phyloP scores from a whole-genome alignment of 2,329 filamentous ascomycete genomes.

The Hymenoscyphus infarciens region DNA sequence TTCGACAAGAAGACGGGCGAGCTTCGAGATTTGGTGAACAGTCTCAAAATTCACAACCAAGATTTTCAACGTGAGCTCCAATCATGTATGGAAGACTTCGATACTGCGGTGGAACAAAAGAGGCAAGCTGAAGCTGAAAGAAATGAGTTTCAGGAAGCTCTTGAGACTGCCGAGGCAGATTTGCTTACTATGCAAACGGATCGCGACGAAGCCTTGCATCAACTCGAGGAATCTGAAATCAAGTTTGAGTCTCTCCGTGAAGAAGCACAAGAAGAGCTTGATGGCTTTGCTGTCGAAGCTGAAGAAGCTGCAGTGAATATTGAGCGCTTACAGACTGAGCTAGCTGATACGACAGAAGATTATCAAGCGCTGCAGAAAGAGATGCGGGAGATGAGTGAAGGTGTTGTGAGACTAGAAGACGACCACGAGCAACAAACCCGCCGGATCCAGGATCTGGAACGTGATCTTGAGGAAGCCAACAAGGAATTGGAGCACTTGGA shows the following conservation, averaged over 20 bases:
- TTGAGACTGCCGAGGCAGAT: slow-evolving; percentile 76
- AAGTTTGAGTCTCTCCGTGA: slow-evolving; percentile 59
- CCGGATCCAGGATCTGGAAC: slow-evolving; percentile 77
- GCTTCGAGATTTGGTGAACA: slow-evolving; percentile 80
- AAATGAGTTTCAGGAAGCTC: slow-evolving; percentile 71
- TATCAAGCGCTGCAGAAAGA: slow-evolving; percentile 89
- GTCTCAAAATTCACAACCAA: slow-evolving; percentile 84
- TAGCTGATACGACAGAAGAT: slow-evolving; percentile 77
- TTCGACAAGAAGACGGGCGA: slow-evolving; percentile 80
- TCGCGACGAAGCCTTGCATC: slow-evolving; percentile 77
- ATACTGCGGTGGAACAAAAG: slow-evolving; percentile 63
- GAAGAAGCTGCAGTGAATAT: slow-evolving; percentile 71
- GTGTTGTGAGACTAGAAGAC: slow-evolving; percentile 82
- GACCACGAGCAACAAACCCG: slow-evolving; percentile 76
- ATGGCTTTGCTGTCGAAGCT: slow-evolving; percentile 65
- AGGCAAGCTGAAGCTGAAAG: slow-evolving; percentile 56
- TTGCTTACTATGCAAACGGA: slow-evolving; percentile 75
- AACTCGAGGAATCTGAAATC: slow-evolving; percentile 53
- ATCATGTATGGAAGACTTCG: slow-evolving; percentile 74
- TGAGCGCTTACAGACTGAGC: slow-evolving; percentile 64
- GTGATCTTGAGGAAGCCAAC: slow-evolving; percentile 78
- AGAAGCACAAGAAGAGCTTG: slow-evolving; percentile 64
- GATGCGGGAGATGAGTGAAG: slow-evolving; percentile 88
- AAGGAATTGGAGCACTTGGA: slow-evolving; percentile 84
- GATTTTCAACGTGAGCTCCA: slow-evolving; percentile 81